phyloP scores from a whole-genome alignment of 148 eudicot genomes.

The Rhododendron williamsianum region DNA sequence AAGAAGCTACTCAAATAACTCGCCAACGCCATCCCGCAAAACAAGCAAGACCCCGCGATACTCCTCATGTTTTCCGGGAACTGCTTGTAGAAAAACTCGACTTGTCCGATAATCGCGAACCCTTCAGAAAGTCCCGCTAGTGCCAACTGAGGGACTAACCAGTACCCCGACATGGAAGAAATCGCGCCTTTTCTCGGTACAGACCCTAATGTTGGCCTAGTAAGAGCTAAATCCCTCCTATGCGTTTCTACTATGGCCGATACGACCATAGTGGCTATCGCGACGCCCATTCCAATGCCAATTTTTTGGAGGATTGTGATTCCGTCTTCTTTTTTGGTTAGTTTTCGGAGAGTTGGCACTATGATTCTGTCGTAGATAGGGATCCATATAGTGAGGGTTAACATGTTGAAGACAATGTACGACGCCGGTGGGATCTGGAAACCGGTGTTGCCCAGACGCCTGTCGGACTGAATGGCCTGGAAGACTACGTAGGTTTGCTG shows the following conservation, averaged over 20 bases:
- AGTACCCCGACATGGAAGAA: conserved; percentile 33
- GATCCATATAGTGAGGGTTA: conserved; percentile 39
- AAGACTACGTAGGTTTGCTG: conserved; percentile 31
- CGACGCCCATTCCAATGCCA: conserved; percentile 29
- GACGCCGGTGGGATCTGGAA: conserved; percentile 51
- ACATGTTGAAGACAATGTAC: conserved; percentile 32
- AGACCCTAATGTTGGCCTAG: conserved; percentile 23
- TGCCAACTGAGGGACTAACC: conserved; percentile 34
- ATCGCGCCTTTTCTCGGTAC: conserved; percentile 20
- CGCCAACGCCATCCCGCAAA: conserved; percentile 47
- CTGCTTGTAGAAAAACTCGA: conserved; percentile 46
- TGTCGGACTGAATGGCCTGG: conserved; percentile 46
- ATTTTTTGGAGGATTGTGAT: conserved; percentile 39
- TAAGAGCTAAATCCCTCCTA: conserved; percentile 19
- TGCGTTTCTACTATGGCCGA: conserved; percentile 20
- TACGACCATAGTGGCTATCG: conserved; percentile 9
- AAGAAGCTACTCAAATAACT: conserved; percentile 55
- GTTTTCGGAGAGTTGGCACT: conserved; percentile 27
- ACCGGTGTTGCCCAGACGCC: conserved; percentile 19
- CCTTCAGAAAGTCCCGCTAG: conserved; percentile 39
- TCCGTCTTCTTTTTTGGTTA: conserved; percentile 30
- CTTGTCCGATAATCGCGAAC: conserved; percentile 23
- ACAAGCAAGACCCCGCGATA: conserved; percentile 48
- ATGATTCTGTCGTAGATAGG: conserved; percentile 44
- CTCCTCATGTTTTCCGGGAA: conserved; percentile 56